Conservation (phyloP, 352 stramenopile genomes). For the Phytophthora cajani region DNA sequence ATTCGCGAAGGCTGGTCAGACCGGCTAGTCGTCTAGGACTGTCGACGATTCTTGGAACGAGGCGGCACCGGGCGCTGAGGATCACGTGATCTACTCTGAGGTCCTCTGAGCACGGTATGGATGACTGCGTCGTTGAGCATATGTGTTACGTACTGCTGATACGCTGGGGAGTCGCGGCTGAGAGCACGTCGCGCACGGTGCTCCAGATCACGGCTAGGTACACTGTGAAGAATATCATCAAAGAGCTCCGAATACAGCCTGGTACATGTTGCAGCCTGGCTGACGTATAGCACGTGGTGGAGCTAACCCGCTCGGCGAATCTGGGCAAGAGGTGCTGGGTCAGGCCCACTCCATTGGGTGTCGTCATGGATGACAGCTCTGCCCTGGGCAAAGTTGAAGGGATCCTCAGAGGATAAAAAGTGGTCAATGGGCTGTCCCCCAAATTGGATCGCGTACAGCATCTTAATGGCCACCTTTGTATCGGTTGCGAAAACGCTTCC, state of each 20-base stretch:
- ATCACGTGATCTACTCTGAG: no score
- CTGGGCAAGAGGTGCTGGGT: conserved; percentile 6
- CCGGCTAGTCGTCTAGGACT: no score
- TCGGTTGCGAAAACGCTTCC: background rate
- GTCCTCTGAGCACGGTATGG: background rate
- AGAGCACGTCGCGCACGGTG: background rate
- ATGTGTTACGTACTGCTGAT: background rate
- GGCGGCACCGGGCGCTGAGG: background rate
- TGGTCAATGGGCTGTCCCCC: conserved; percentile 1
- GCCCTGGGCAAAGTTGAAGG: background rate
- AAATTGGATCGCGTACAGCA: conserved; percentile 20
- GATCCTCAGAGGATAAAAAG: conserved; percentile 22
- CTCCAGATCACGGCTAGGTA: background rate
- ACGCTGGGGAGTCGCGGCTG: background rate
- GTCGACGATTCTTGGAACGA: background rate
- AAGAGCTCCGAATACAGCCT: background rate
- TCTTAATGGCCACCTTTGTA: conserved; percentile 21
- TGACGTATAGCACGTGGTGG: background rate
- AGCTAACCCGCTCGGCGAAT: conserved; percentile 6
- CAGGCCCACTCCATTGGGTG: background rate
- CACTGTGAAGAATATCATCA: background rate
- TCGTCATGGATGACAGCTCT: conserved; percentile 12
- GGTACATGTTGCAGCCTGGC: background rate
- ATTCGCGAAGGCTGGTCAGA: background rate
- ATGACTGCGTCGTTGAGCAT: background rate